phyloP scores from a whole-genome alignment of 192 early-diverging fungal genomes.

The Coemansia sp. region DNA sequence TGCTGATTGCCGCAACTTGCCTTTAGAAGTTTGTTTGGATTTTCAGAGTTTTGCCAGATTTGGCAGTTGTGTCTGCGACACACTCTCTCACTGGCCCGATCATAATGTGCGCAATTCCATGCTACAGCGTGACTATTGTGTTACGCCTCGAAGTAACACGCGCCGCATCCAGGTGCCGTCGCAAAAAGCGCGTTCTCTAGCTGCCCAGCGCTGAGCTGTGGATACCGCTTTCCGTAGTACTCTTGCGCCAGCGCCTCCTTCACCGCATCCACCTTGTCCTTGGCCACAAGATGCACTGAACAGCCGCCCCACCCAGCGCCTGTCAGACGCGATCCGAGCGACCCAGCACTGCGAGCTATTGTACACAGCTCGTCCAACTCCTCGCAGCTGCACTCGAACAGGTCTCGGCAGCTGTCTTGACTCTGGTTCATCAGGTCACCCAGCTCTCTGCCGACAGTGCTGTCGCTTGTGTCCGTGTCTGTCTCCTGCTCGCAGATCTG shows the following conservation, averaged over 20 bases:
- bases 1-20: background rate
- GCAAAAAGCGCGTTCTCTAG: conserved; percentile 60
- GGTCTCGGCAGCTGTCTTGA: conserved; percentile 75
- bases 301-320: conserved; percentile 96
- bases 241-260: conserved; percentile 63
- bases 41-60: background rate
- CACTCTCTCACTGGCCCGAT: too few species aligned
- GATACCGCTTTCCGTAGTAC: conserved; percentile 62
- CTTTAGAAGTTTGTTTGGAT: conserved; percentile 4
- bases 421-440: conserved; percentile 90
- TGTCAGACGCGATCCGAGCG: conserved; percentile 81
- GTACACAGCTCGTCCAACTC: conserved; percentile 79
- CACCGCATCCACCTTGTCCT: conserved; percentile 60
- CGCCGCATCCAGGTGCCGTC: conserved; percentile 41
- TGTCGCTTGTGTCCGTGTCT: conserved; percentile 21
- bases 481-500: conserved; percentile 34
- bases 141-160: conserved; percentile 25
- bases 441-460: conserved; percentile 37
- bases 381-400: conserved; percentile 81
- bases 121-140: too few species aligned
- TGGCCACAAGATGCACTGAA: conserved; percentile 74
- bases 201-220: conserved; percentile 52
- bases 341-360: conserved; percentile 65
- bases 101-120: too few species aligned
- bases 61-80: too few species aligned